These are phyloP conservation scores for Oropetium thomaeum DNA, from an alignment of 176 grass and related monocot genomes.

Conservation along the genomic window DNA sequence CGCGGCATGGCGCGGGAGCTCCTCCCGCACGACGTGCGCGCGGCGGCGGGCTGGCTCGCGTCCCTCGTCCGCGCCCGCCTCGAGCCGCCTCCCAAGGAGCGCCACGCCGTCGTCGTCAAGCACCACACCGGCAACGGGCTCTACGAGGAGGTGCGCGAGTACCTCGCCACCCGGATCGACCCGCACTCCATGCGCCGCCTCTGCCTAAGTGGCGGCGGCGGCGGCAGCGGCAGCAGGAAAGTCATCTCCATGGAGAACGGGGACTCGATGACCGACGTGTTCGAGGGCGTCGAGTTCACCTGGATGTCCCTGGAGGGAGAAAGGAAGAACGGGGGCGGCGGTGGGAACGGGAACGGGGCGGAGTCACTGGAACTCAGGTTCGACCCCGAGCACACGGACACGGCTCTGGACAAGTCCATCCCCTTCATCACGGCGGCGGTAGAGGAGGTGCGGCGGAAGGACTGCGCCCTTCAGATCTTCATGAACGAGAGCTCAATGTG, in stretches of 20 bases:
- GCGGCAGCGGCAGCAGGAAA: background rate
- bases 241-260: background rate
- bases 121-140: background rate
- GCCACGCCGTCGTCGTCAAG: background rate
- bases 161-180: constrained; percentile 43
- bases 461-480: constrained; percentile 31
- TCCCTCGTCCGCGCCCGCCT: background rate
- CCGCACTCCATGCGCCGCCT: constrained; percentile 29
- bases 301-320: background rate
- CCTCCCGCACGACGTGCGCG: background rate
- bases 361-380: constrained; percentile 31
- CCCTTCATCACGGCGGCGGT: constrained; percentile 19
- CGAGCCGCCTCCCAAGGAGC: background rate
- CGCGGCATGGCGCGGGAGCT: background rate
- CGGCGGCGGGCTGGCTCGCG: background rate
- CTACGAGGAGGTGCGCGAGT: constrained; percentile 25
- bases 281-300: background rate
- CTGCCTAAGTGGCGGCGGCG: background rate
- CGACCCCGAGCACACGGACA: constrained; percentile 25
- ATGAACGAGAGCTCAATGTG: background rate
- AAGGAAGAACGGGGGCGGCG: background rate
- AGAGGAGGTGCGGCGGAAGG: background rate
- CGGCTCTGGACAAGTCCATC: constrained; percentile 9
- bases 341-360: background rate
- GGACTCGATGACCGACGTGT: background rate